Evolutionary conservation across 257 asterid genomes (phyloP).

Genomic region (Fraxinus excelsior): DNA sequence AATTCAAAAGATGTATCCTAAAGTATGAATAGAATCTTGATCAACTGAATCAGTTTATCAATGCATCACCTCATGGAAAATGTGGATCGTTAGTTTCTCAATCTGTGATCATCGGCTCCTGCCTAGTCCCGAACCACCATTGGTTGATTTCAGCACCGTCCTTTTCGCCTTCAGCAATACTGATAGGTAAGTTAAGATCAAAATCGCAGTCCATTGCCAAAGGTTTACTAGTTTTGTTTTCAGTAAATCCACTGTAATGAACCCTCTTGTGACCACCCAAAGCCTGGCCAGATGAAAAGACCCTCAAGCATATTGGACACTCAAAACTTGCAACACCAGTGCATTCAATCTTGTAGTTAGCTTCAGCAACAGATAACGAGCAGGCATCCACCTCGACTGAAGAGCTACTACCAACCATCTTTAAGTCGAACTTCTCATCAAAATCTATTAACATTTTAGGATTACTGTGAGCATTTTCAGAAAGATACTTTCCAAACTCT

Average conservation of each 20-base stretch:
- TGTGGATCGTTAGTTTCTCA: constrained; percentile 26
- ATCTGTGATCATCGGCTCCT: constrained; percentile 31
- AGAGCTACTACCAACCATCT: constrained; percentile 14
- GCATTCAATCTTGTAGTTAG: constrained; percentile 17
- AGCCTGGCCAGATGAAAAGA: constrained; percentile 76
- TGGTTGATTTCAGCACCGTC: constrained; percentile 28
- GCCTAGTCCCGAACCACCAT: constrained; percentile 48
- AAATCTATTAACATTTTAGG: no score
- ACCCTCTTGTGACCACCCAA: constrained; percentile 89
- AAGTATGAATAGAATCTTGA: constrained; percentile 8
- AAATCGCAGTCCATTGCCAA: constrained; percentile 34
- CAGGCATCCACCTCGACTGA: not conserved
- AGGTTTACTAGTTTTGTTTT: constrained; percentile 33
- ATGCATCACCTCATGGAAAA: not conserved
- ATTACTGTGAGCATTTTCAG: no score
- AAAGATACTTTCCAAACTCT: no score
- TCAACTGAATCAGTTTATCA: constrained; percentile 11
- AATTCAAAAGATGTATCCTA: constrained; percentile 16
- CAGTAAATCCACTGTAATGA: constrained; percentile 46
- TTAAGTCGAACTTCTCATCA: no score
- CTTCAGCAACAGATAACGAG: not conserved
- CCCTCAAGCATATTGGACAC: constrained; percentile 66
- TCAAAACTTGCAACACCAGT: constrained; percentile 24
- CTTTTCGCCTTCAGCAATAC: constrained; percentile 31
- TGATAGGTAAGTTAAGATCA: constrained; percentile 52